These are phyloP conservation scores for Oehlia diaphana DNA, from an alignment of 192 early-diverging fungal species.

Conservation along the genomic window DNA sequence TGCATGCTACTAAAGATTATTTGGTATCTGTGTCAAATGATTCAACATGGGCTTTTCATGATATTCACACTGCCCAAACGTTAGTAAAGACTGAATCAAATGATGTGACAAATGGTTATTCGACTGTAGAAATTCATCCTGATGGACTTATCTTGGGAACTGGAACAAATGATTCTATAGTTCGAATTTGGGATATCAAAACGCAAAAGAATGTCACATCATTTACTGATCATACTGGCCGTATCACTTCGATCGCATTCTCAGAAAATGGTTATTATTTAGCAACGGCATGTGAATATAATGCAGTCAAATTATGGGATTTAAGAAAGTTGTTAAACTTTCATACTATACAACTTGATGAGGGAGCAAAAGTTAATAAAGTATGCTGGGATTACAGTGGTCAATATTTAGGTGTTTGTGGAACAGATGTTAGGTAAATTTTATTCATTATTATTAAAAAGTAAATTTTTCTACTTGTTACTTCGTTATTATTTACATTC, in stretches of 20 bases:
- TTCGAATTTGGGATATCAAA: conserved; percentile 87
- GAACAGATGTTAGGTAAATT: conserved; percentile 50
- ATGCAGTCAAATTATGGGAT: conserved; percentile 90
- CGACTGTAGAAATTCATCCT: conserved; percentile 79
- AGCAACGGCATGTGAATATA: conserved; percentile 70
- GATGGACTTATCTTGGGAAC: conserved; percentile 88
- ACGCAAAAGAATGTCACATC: conserved; percentile 62
- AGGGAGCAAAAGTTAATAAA: conserved; percentile 53
- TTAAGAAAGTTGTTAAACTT: conserved; percentile 80
- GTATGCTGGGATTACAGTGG: conserved; percentile 82
- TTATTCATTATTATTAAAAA: background rate
- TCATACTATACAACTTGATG: conserved; percentile 65
- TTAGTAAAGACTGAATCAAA: conserved; percentile 46
- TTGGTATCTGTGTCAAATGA: conserved; percentile 75
- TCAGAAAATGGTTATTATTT: conserved; percentile 95
- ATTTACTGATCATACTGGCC: conserved; percentile 62
- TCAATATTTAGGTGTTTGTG: conserved; percentile 79
- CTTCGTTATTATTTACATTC: background rate
- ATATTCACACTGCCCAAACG: conserved; percentile 62
- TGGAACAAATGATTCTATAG: conserved; percentile 66
- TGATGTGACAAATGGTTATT: conserved; percentile 60
- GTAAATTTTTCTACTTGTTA: background rate
- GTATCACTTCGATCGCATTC: conserved; percentile 77
- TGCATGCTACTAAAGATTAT: conserved; percentile 83
- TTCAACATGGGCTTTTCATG: conserved; percentile 80